Conservation (phyloP, 441 rosid genomes). For the Euphorbia corollata region DNA sequence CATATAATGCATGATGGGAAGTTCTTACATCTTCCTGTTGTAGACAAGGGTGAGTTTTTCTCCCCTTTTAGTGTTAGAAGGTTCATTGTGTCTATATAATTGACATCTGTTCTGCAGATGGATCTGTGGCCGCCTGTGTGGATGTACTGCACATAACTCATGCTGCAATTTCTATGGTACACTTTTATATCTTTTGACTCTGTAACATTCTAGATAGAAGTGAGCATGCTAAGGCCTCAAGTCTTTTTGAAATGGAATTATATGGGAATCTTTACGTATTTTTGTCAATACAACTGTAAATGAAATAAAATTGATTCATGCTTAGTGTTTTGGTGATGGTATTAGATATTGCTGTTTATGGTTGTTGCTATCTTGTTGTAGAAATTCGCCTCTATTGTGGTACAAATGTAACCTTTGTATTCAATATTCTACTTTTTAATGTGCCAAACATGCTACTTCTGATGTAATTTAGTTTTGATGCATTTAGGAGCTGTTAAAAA, state of each 20-base stretch:
- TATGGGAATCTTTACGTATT: not conserved
- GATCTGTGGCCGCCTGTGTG: conserved; percentile 55
- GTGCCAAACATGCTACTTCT: not conserved
- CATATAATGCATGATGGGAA: conserved; percentile 90
- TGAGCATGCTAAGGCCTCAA: not conserved
- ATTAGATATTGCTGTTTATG: not conserved
- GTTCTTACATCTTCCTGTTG: conserved; percentile 82
- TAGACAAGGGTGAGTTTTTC: conserved; percentile 52
- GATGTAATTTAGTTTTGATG: not conserved
- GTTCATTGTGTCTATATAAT: not conserved
- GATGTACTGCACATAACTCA: conserved; percentile 85
- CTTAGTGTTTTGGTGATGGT: not conserved
- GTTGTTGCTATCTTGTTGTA: not conserved
- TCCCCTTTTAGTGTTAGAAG: conserved; percentile 10
- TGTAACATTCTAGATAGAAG: not conserved
- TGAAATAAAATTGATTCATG: not conserved
- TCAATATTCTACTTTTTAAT: not conserved
- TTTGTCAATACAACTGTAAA: not conserved
- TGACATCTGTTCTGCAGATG: conserved; percentile 41
- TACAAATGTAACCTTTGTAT: not conserved
- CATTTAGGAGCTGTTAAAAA: not conserved
- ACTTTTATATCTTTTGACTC: conserved; percentile 21
- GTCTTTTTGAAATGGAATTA: not conserved
- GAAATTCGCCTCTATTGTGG: not conserved
- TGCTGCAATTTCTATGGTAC: conserved; percentile 81